Evolutionary conservation across 345 rosid species (phyloP).

Genomic region (Eucalyptus sp.): DNA sequence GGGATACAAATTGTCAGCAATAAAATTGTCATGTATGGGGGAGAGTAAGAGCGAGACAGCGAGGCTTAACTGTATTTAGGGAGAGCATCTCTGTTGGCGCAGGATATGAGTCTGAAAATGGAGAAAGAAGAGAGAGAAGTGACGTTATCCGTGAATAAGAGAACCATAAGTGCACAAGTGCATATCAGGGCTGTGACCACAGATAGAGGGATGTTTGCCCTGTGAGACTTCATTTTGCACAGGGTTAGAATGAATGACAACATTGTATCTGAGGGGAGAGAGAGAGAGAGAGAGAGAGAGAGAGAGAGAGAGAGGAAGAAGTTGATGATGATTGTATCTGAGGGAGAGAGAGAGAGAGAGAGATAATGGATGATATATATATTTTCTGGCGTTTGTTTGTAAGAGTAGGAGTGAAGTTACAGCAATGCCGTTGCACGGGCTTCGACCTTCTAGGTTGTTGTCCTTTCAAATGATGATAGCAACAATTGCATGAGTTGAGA

Average conservation of each 20-base stretch:
- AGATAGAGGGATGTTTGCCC: conserved; percentile 49
- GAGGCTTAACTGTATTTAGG: conserved; percentile 40
- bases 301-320: not conserved
- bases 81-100: conserved; percentile 30
- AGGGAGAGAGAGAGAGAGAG: not conserved
- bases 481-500: not conserved
- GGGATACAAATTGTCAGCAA: not conserved
- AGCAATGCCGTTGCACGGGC: conserved; percentile 9
- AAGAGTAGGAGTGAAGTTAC: conserved; percentile 72
- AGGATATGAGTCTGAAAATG: conserved; percentile 29
- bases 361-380: not conserved
- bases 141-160: conserved; percentile 46
- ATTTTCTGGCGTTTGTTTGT: not conserved
- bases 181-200: conserved; percentile 28
- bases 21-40: not conserved
- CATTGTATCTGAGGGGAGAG: not conserved
- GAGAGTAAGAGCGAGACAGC: not conserved
- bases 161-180: conserved; percentile 39
- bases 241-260: not conserved
- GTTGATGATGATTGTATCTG: conserved; percentile 3
- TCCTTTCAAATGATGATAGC: not conserved
- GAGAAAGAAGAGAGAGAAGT: conserved; percentile 32
- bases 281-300: not conserved
- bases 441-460: not conserved
- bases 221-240: conserved; percentile 13